phyloP scores from a whole-genome alignment of 2,329 filamentous ascomycete genomes.

The Xylariaceae sp. region DNA sequence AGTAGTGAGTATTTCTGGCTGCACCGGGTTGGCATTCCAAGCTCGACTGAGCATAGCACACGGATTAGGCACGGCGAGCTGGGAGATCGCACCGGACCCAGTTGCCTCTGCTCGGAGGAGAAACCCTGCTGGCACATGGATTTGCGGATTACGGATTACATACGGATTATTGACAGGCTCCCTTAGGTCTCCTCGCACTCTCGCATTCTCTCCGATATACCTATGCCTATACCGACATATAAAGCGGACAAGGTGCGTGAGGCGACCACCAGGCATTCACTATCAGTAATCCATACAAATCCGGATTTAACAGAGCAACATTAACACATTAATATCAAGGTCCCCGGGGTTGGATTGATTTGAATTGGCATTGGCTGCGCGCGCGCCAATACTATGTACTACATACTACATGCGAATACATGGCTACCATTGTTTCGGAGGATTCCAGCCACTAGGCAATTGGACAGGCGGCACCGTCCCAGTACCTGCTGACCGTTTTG shows the following conservation, averaged over 20 bases:
- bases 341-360: no score
- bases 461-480: conserved; percentile 23
- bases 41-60: not conserved
- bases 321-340: no score
- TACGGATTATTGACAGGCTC: no score
- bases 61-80: not conserved
- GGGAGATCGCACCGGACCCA: not conserved
- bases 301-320: no score
- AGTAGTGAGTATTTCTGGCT: conserved; percentile 9
- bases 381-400: not conserved
- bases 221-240: no score
- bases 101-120: not conserved
- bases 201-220: no score
- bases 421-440: conserved; percentile 21
- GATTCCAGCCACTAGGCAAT: conserved; percentile 26
- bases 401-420: not conserved
- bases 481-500: conserved; percentile 24
- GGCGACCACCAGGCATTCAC: no score
- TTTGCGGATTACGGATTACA: not conserved
- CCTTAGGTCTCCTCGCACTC: no score
- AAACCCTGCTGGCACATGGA: not conserved
- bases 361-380: not conserved
- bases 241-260: no score
- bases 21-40: not conserved
- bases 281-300: no score